Conservation (phyloP, 495 filamentous ascomycete species). For the Neurospora intermedia region DNA sequence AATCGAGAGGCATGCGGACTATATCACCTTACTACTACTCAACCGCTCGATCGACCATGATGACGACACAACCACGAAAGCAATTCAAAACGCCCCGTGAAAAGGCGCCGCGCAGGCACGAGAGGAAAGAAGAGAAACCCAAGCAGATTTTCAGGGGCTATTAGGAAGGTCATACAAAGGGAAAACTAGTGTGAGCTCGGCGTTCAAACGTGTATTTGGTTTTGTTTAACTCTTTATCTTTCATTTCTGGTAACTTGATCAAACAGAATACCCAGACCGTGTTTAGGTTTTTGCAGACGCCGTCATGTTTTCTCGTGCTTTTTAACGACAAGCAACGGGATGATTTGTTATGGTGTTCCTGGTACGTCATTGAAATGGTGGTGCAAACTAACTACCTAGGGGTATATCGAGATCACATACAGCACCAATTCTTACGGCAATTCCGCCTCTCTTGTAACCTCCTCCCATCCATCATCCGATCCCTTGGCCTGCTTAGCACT, state of each 20-base stretch:
- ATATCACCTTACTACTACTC: not conserved
- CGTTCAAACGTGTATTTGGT: not conserved
- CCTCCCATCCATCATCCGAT: constrained; percentile 15
- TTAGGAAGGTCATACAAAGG: not conserved
- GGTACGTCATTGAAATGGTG: not conserved
- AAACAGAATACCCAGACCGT: not conserved
- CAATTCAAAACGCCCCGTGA: not conserved
- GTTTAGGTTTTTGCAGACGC: not conserved
- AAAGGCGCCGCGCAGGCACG: not conserved
- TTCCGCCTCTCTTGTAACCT: constrained; percentile 6
- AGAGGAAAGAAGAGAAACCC: not conserved
- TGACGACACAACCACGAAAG: not conserved
- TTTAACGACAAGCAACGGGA: not conserved
- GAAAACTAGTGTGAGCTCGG: not conserved
- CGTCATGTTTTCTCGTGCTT: not conserved
- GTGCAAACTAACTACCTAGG: not conserved
- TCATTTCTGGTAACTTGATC: not conserved
- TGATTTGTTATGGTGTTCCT: not conserved
- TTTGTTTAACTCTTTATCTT: not conserved
- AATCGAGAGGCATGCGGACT: not conserved
- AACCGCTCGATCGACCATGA: not conserved
- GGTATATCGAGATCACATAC: not conserved
- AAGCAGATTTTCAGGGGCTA: not conserved
- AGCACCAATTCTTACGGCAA: not conserved
- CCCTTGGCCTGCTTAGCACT: constrained; percentile 7